Evolutionary conservation across 2,329 filamentous ascomycete genomes (phyloP).

Genomic region (Pezicula radicicola): DNA sequence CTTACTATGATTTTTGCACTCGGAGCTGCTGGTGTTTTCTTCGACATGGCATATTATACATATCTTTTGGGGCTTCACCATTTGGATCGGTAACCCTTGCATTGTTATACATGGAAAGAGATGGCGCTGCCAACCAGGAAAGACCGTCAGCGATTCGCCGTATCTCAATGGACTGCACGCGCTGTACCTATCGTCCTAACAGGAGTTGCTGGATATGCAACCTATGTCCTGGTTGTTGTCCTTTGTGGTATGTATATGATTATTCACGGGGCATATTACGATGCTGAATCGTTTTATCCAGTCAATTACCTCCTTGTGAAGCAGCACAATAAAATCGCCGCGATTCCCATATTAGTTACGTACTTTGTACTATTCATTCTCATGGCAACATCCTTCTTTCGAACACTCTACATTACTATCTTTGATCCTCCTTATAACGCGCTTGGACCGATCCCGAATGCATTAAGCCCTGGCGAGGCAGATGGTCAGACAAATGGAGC

Average conservation of each 20-base stretch:
- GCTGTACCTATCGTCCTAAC: slow-evolving; percentile 69
- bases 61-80: too few species aligned
- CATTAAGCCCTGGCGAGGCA: neutral
- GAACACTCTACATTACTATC: slow-evolving; percentile 66
- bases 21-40: too few species aligned
- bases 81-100: neutral
- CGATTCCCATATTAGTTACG: slow-evolving; percentile 66
- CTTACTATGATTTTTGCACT: too few species aligned
- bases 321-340: slow-evolving; percentile 45
- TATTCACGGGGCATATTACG: neutral
- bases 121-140: slow-evolving; percentile 5
- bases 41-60: too few species aligned
- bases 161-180: slow-evolving; percentile 26
- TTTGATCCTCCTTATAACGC: slow-evolving; percentile 73
- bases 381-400: slow-evolving; percentile 65
- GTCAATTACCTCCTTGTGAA: slow-evolving; percentile 69
- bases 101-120: neutral
- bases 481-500: slow-evolving; percentile 13
- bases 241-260: slow-evolving; percentile 58
- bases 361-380: slow-evolving; percentile 71
- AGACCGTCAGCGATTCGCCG: slow-evolving; percentile 33
- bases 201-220: slow-evolving; percentile 64
- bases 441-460: slow-evolving; percentile 42
- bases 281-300: slow-evolving; percentile 30
- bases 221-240: slow-evolving; percentile 66